Conservation (phyloP, 768 basidiomycete genomes). For the Pseudohyphozyma bogoriensis region DNA sequence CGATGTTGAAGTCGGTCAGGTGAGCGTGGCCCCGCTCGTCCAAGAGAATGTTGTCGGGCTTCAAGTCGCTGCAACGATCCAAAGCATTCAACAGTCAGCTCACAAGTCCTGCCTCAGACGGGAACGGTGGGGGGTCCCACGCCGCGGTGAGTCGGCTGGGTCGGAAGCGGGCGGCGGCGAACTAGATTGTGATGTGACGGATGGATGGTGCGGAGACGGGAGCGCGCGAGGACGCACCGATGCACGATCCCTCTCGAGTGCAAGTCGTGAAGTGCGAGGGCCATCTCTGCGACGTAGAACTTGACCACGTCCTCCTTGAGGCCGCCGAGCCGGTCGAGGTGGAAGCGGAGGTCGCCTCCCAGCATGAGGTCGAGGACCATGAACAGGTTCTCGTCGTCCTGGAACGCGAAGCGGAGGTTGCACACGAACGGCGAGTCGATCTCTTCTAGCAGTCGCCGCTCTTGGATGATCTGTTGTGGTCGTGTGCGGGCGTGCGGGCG, state of each 20-base stretch:
- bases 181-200: neutral
- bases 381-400: slow-evolving; percentile 92
- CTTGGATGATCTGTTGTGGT: slow-evolving; percentile 86
- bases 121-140: too few relatives aligned
- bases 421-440: slow-evolving; percentile 43
- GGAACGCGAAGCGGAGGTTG: slow-evolving; percentile 64
- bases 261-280: slow-evolving; percentile 76
- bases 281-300: slow-evolving; percentile 77
- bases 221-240: slow-evolving; percentile 50
- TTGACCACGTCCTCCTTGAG: slow-evolving; percentile 34
- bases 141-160: too few relatives aligned
- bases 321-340: slow-evolving; percentile 34
- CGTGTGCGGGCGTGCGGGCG: neutral
- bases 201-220: neutral
- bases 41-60: slow-evolving; percentile 93
- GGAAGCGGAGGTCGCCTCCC: slow-evolving; percentile 53
- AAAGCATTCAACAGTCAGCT: neutral
- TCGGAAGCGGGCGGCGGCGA: too few relatives aligned
- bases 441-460: slow-evolving; percentile 84
- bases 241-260: slow-evolving; percentile 94
- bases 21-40: slow-evolving; percentile 92
- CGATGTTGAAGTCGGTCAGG: slow-evolving; percentile 97
- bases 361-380: slow-evolving; percentile 80
- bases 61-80: slow-evolving; percentile 58
- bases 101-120: neutral